phyloP scores from a whole-genome alignment of 331 rosid species.

The Quercus phellos region DNA sequence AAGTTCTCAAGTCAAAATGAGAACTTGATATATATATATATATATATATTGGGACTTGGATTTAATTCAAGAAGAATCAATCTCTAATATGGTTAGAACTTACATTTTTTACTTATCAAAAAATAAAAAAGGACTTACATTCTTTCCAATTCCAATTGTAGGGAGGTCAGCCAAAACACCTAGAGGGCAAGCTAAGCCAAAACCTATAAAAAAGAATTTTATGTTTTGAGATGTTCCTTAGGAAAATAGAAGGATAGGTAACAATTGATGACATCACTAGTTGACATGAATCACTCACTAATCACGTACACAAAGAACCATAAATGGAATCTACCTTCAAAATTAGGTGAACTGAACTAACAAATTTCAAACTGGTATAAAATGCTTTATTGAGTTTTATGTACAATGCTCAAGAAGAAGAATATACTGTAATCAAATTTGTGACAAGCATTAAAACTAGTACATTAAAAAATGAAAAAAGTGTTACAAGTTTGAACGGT shows the following conservation, averaged over 20 bases:
- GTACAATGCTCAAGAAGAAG: not conserved
- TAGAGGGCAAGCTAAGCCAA: conserved; percentile 90
- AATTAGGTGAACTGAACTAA: not conserved
- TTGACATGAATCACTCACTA: not conserved
- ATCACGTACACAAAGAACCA: not conserved
- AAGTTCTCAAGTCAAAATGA: conserved; percentile 8
- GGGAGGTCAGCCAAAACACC: conserved; percentile 85
- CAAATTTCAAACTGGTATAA: not conserved
- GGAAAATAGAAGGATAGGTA: not conserved
- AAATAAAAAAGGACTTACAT: conserved; percentile 38
- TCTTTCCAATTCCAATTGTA: conserved; percentile 87
- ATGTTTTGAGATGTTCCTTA: not conserved
- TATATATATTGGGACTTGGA: not conserved
- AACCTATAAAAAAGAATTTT: conserved; percentile 41
- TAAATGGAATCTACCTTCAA: not conserved
- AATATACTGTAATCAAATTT: not conserved
- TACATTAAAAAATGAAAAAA: conserved; percentile 1
- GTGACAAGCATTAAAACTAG: conserved; percentile 51
- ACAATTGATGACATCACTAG: not conserved
- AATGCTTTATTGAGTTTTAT: not conserved
- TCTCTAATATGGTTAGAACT: conserved; percentile 23
- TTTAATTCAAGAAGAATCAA: not conserved
- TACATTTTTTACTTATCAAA: conserved; percentile 51
- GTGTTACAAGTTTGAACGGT: not conserved
- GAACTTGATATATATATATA: not conserved